Conservation (phyloP, 805 yeast genomes). For the Pichia pseudocactophila region DNA sequence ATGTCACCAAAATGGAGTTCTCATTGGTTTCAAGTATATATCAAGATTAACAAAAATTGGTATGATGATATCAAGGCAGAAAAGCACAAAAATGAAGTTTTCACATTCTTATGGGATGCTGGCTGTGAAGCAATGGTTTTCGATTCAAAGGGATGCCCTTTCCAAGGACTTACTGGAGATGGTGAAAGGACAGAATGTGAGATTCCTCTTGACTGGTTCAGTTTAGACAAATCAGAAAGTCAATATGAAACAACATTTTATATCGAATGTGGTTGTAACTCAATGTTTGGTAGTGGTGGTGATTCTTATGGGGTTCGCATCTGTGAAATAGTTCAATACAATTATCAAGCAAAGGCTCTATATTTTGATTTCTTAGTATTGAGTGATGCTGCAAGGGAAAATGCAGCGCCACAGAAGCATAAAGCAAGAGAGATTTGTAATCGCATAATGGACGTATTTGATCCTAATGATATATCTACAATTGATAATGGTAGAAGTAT, state of each 20-base stretch:
- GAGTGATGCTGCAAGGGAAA: conserved; percentile 86
- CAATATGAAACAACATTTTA: conserved; percentile 57
- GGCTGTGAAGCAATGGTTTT: conserved; percentile 81
- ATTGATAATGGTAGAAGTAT: conserved; percentile 56
- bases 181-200: conserved; percentile 71
- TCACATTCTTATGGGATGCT: conserved; percentile 53
- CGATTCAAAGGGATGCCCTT: conserved; percentile 53
- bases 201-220: conserved; percentile 48
- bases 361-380: conserved; percentile 79
- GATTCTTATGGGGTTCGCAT: conserved; percentile 53
- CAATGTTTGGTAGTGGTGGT: conserved; percentile 70
- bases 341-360: conserved; percentile 69
- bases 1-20: conserved; percentile 94
- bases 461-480: conserved; percentile 52
- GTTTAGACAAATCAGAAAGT: conserved; percentile 5
- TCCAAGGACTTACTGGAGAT: conserved; percentile 82
- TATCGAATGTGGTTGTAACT: conserved; percentile 87
- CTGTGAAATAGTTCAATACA: conserved; percentile 79
- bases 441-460: conserved; percentile 76
- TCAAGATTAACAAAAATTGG: conserved; percentile 61
- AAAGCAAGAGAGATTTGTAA: conserved; percentile 76
- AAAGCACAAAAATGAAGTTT: conserved; percentile 2
- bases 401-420: conserved; percentile 75
- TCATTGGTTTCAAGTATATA: conserved; percentile 75
- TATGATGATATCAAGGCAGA: conserved; percentile 43